These are phyloP conservation scores for Teratosphaeria destructans DNA, from an alignment of 2,329 filamentous ascomycete species.

Conservation along the genomic window DNA sequence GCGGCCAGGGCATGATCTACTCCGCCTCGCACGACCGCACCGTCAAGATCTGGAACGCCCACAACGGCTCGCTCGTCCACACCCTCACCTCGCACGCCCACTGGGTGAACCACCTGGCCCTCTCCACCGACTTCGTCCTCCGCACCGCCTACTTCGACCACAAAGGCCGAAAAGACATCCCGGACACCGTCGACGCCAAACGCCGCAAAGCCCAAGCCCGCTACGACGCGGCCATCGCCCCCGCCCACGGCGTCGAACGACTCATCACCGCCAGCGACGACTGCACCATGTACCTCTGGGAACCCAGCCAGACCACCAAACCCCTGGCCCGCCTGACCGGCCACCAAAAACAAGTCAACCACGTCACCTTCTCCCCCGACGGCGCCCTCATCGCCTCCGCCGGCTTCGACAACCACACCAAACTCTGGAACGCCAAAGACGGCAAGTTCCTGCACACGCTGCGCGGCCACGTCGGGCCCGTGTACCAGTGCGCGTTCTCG, in stretches of 20 bases:
- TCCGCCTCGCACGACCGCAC: slow-evolving; percentile 85
- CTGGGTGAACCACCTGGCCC: slow-evolving; percentile 88
- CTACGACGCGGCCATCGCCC: slow-evolving; percentile 72
- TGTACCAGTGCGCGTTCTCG: slow-evolving; percentile 88
- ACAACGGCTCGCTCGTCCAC: slow-evolving; percentile 67
- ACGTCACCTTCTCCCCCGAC: slow-evolving; percentile 89
- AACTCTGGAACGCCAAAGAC: slow-evolving; percentile 74
- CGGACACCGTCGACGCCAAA: slow-evolving; percentile 59
- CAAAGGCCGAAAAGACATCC: slow-evolving; percentile 53
- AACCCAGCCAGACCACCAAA: slow-evolving; percentile 66
- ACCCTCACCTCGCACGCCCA: slow-evolving; percentile 76
- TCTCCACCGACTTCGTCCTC: slow-evolving; percentile 85
- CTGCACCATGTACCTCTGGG: slow-evolving; percentile 94
- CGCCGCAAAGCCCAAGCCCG: slow-evolving; percentile 64
- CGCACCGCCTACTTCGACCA: slow-evolving; percentile 84
- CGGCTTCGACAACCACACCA: slow-evolving; percentile 89
- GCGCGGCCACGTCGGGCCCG: slow-evolving; percentile 78
- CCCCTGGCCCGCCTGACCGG: slow-evolving; percentile 82
- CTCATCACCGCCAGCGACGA: slow-evolving; percentile 89
- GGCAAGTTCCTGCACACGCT: slow-evolving; percentile 75
- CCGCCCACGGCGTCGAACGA: slow-evolving; percentile 56
- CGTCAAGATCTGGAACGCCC: slow-evolving; percentile 79
- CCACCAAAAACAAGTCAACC: slow-evolving; percentile 94
- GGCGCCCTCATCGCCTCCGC: slow-evolving; percentile 77
- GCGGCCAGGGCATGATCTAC: slow-evolving; percentile 76